A percentile compares a stretch with the other conserved stretches of the same genome.
Evolutionary conservation across 225 moss, liverwort and hornwort genomes (phyloP).

Genomic region (Polytrichum formosum): DNA sequence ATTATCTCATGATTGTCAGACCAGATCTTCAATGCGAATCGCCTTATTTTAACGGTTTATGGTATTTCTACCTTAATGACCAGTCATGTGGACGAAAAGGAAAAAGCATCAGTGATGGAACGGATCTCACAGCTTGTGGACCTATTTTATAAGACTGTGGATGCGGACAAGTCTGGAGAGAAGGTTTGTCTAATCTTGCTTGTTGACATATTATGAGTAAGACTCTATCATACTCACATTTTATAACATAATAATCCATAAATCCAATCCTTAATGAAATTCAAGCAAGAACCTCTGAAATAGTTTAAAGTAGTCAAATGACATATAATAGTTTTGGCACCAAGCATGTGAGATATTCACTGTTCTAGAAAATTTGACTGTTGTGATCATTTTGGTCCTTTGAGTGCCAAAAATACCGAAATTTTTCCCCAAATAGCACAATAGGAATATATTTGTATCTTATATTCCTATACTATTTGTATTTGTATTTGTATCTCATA

Average conservation of each 20-base stretch:
- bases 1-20: no score
- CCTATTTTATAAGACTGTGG: constrained; percentile 33
- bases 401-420: no score
- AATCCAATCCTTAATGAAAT: not conserved
- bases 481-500: no score
- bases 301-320: not conserved
- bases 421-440: no score
- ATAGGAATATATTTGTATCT: no score
- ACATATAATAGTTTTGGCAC: not conserved
- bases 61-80: no score
- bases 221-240: not conserved
- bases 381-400: no score
- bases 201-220: not conserved
- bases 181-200: constrained; percentile 15
- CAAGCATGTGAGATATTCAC: not conserved
- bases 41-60: no score
- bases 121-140: constrained; percentile 14
- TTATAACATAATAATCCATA: not conserved
- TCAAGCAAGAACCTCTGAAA: no score
- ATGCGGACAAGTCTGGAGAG: constrained; percentile 44
- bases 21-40: no score
- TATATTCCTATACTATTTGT: no score
- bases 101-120: not conserved
- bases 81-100: not conserved
- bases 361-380: no score